Evolutionary conservation across 2,329 filamentous ascomycete genomes (phyloP), one percentile per base, ranked within the genome.

Genomic region (Sclerotinia spermophila): DNA sequence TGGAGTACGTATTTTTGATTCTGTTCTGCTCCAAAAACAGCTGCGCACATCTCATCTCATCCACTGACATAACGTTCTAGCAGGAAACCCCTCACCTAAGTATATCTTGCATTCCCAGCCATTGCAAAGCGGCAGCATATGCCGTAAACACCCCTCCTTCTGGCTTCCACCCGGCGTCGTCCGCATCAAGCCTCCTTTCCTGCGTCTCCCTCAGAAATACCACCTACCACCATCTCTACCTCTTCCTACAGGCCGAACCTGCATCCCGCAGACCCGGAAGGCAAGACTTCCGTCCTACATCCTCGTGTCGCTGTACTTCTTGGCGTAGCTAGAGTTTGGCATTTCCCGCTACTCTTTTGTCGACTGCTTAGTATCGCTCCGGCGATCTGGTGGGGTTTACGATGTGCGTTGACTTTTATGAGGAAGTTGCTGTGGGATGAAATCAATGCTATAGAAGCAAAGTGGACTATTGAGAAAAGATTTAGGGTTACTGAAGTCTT

Each of bases 251-350:
- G 73, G 6, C 75, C 74, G 21, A 76, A 76, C 48, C 73, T 74
- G 11, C 74, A 76, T 66, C 75, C 75, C 42, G 73, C 74, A 6
- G 71, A 72, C 42, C 73, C 77, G 7, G 76, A 78, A 51, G 72
- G 74, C 44, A 74, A 73, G 42, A 67, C 72, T 40, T 77, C 86
- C 24, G 82, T 90, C 67, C 84, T 93, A 58, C 91, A 94, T 77
- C 92, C 92, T 19, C 91, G 92, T 70, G 88, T 95, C 70, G 92
- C 92, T 73, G 91, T 94, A 76, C 86, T 93, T 44, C 85, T 95
- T 61, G 92, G 92, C 67, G 87, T 96, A 24, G 89, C 90, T 68
- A 84, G 85, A 73, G 85, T 84, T 73, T 95, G 92, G 90, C 90
- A 94, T 79, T 84, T 91, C 56, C 89, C 90, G 71, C 85, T 95